phyloP scores from a whole-genome alignment of 805 yeast species.

The Barnettozyma californica region DNA sequence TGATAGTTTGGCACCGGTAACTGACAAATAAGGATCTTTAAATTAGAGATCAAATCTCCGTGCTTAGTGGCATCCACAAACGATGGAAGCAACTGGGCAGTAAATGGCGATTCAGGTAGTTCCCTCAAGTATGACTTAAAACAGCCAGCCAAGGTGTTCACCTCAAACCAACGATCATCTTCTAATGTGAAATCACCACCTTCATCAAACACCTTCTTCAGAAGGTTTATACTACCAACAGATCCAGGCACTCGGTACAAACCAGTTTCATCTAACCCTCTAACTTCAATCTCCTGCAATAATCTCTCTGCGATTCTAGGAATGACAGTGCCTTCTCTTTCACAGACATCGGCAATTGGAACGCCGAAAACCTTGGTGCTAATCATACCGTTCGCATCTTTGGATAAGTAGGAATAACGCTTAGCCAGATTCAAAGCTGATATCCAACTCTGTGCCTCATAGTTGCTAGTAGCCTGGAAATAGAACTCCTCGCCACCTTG shows the following conservation, averaged over 20 bases:
- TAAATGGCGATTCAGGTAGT: conserved; percentile 76
- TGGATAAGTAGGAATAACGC: conserved; percentile 38
- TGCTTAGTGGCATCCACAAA: conserved; percentile 40
- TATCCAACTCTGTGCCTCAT: conserved; percentile 74
- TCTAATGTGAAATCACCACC: conserved; percentile 41
- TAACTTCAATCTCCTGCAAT: conserved; percentile 71
- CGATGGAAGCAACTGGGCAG: conserved; percentile 57
- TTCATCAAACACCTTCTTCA: conserved; percentile 51
- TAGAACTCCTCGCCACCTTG: conserved; percentile 47
- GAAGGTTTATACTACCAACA: conserved; percentile 48
- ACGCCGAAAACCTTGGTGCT: conserved; percentile 73
- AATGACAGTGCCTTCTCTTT: conserved; percentile 53
- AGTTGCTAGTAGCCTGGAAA: conserved; percentile 59
- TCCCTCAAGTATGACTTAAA: conserved; percentile 81
- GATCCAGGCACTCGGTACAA: conserved; percentile 74
- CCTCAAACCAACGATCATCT: conserved; percentile 64
- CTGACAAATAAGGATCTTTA: conserved; percentile 30
- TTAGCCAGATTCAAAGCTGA: conserved; percentile 35
- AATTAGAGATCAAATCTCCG: conserved; percentile 29
- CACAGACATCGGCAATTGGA: conserved; percentile 72
- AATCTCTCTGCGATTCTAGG: conserved; percentile 67
- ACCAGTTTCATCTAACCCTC: conserved; percentile 89
- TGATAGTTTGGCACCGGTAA: conserved; percentile 66
- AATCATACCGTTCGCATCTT: conserved; percentile 33
- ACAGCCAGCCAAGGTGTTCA: conserved; percentile 84